Percentiles rank a stretch among this genome's conserved stretches.
These are phyloP conservation scores for Ustilago bromivora DNA, from an alignment of 1,284 basidiomycete species.

Conservation along the genomic window DNA sequence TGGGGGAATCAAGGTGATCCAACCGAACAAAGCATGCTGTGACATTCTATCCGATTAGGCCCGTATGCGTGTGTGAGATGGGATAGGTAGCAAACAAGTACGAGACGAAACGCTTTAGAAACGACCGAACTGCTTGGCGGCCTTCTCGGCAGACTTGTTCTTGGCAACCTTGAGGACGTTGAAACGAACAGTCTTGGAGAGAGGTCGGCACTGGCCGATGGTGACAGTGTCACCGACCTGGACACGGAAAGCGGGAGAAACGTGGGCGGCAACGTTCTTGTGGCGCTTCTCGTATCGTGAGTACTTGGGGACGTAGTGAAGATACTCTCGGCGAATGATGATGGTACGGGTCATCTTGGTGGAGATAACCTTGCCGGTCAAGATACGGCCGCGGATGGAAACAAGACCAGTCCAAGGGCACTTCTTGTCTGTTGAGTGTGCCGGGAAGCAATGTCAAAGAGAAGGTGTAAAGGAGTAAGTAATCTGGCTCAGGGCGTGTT, in stretches of 20 bases:
- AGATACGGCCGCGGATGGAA: slow-evolving; percentile 98
- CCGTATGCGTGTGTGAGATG: not conserved
- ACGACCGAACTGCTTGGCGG: slow-evolving; percentile 88
- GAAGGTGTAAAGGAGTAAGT: slow-evolving; percentile 16
- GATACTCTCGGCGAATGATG: slow-evolving; percentile 96
- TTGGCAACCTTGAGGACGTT: slow-evolving; percentile 88
- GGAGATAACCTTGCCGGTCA: slow-evolving; percentile 95
- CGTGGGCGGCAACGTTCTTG: slow-evolving; percentile 97
- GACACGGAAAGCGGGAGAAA: slow-evolving; percentile 96
- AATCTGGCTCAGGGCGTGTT: not conserved
- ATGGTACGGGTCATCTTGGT: slow-evolving; percentile 99
- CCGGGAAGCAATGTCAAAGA: slow-evolving; percentile 15
- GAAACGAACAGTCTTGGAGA: slow-evolving; percentile 99
- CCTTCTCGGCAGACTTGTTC: slow-evolving; percentile 69
- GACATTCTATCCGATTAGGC: not conserved
- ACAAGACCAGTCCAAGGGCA: slow-evolving; percentile 85
- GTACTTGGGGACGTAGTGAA: slow-evolving; percentile 98
- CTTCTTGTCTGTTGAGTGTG: slow-evolving; percentile 85
- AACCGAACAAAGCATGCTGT: not conserved
- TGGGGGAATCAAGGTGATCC: not conserved
- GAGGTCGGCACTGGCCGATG: slow-evolving; percentile 98
- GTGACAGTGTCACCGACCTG: slow-evolving; percentile 87
- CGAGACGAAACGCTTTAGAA: slow-evolving; percentile 75
- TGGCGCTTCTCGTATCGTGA: slow-evolving; percentile 76
- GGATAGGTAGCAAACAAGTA: not conserved